Percentiles rank a stretch among this genome's conserved stretches.
These are phyloP conservation scores for Fraxinus anomala DNA, from an alignment of 257 asterid species.

Conservation along the genomic window DNA sequence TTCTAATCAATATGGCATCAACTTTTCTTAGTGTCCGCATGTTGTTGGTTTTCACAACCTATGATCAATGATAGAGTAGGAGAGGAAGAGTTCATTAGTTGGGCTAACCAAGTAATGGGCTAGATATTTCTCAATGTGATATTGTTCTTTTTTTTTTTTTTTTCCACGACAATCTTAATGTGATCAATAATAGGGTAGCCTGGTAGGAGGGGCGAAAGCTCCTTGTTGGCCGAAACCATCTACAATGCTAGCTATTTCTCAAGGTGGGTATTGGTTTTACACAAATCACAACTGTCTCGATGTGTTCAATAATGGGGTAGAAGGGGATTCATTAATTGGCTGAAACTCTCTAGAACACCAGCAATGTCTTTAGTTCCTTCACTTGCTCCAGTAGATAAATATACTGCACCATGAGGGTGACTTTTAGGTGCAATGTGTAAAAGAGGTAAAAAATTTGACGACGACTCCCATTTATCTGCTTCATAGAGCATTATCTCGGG, in stretches of 20 bases:
- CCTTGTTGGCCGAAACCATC: not conserved
- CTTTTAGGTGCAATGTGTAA: not conserved
- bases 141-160: not conserved
- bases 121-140: not conserved
- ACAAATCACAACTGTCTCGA: not conserved
- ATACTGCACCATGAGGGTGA: not conserved
- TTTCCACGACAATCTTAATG: not conserved
- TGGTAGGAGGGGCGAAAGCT: not conserved
- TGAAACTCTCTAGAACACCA: not conserved
- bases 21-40: not conserved
- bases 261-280: not conserved
- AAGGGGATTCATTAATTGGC: not conserved
- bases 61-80: not conserved
- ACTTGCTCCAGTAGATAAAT: too few relatives aligned
- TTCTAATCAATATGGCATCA: not conserved
- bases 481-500: not conserved
- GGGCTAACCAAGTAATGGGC: not conserved
- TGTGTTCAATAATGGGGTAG: not conserved
- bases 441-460: not conserved
- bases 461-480: not conserved
- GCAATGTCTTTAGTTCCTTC: not conserved
- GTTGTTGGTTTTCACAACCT: not conserved
- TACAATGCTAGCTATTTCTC: not conserved
- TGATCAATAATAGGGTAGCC: not conserved
- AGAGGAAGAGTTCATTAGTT: not conserved